A percentile compares a stretch with the other conserved stretches of the same genome.
Evolutionary conservation across 2,329 filamentous ascomycete species (phyloP).

Genomic region (Daldinia sp.): DNA sequence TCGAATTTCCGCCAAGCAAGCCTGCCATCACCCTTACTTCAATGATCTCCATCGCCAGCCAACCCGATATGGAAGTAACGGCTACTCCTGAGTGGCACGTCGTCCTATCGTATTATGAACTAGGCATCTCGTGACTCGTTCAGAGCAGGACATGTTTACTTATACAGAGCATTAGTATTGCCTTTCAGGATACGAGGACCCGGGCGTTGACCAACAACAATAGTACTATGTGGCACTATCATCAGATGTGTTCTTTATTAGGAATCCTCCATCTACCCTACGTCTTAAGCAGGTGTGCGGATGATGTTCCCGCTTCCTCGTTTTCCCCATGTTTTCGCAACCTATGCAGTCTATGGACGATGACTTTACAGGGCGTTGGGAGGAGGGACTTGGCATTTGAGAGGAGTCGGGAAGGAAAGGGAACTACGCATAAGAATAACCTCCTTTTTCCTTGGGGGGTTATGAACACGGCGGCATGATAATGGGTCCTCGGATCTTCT

Average conservation of each 20-base stretch:
- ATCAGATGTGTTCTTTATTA: constrained; percentile 23
- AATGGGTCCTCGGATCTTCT: background rate
- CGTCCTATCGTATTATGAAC: constrained; percentile 11
- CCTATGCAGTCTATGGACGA: constrained; percentile 37
- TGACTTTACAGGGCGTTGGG: constrained; percentile 41
- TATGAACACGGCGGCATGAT: constrained; percentile 13
- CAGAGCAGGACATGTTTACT: constrained; percentile 38
- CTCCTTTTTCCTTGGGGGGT: constrained; percentile 14
- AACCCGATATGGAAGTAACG: constrained; percentile 40
- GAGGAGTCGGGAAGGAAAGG: constrained; percentile 38
- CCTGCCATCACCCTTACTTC: constrained; percentile 88
- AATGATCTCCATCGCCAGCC: constrained; percentile 52
- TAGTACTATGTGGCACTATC: constrained; percentile 18
- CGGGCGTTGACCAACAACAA: constrained; percentile 27
- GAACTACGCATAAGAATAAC: constrained; percentile 30
- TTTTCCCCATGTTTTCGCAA: constrained; percentile 39
- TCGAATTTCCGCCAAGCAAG: constrained; percentile 89
- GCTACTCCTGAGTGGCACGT: constrained; percentile 39
- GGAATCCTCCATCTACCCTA: constrained; percentile 15
- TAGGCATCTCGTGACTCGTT: constrained; percentile 21
- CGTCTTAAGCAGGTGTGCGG: constrained; percentile 26
- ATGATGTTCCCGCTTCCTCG: constrained; percentile 24
- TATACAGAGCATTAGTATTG: constrained; percentile 41
- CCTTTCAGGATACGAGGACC: constrained; percentile 48
- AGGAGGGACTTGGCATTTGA: constrained; percentile 35